Percentiles rank a stretch among this genome's conserved stretches.
Conservation (phyloP, 2,329 filamentous ascomycete genomes). For the Alternaria sp. region DNA sequence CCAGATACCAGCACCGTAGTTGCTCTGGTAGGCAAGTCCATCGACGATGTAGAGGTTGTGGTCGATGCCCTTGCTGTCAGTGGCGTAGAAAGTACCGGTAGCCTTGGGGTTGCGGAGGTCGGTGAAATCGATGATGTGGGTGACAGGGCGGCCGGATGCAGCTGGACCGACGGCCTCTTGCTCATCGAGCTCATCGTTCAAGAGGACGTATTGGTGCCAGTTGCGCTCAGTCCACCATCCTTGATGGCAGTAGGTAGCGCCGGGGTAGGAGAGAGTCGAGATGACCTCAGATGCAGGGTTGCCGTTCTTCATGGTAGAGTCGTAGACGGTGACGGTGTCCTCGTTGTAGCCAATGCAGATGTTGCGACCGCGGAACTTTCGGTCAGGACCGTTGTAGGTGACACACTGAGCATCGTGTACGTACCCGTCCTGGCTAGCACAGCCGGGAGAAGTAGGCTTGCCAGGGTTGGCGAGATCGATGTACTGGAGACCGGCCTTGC, state of each 20-base stretch:
- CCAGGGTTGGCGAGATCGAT: conserved; percentile 64
- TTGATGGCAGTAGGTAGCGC: conserved; percentile 66
- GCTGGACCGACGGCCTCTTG: conserved; percentile 38
- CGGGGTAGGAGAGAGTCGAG: conserved; percentile 63
- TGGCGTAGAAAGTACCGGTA: conserved; percentile 54
- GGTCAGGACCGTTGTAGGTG: conserved; percentile 62
- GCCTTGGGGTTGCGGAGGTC: conserved; percentile 49
- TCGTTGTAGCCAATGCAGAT: conserved; percentile 68
- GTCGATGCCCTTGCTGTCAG: conserved; percentile 50
- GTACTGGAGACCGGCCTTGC: conserved; percentile 64
- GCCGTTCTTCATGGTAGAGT: conserved; percentile 62
- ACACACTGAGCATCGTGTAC: conserved; percentile 70
- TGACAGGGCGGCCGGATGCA: conserved; percentile 44
- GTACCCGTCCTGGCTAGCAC: conserved; percentile 63
- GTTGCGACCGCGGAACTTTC: conserved; percentile 58
- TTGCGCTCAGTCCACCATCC: conserved; percentile 61
- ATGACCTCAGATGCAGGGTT: conserved; percentile 65
- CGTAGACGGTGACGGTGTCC: conserved; percentile 61
- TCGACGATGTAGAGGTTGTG: conserved; percentile 58
- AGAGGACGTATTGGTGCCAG: conserved; percentile 45
- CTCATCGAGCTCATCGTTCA: conserved; percentile 49
- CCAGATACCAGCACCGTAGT: conserved; percentile 53
- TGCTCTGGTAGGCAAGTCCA: conserved; percentile 53
- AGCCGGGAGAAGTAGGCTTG: conserved; percentile 64
- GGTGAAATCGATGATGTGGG: conserved; percentile 48